These are phyloP conservation scores for Neocatenulostroma microsporum DNA, from an alignment of 2,329 filamentous ascomycete genomes.

Conservation along the genomic window DNA sequence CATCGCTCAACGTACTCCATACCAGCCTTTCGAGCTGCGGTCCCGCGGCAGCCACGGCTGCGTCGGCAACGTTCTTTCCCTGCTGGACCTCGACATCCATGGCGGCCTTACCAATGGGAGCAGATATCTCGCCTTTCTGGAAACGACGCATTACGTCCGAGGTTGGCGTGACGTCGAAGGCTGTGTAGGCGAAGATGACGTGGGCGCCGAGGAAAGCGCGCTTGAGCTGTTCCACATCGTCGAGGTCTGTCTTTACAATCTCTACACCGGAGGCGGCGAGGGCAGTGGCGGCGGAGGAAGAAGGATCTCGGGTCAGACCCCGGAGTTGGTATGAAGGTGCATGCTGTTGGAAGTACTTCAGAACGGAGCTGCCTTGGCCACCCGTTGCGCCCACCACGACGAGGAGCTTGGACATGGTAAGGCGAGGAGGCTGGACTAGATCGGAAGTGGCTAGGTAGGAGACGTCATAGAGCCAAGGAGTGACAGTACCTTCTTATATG, in stretches of 20 bases:
- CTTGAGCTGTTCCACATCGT: slow-evolving; percentile 27
- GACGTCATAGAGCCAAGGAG: no score
- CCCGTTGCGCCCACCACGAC: slow-evolving; percentile 18
- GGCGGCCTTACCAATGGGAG: slow-evolving; percentile 31
- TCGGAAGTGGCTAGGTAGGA: no score
- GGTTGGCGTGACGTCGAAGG: slow-evolving; percentile 11
- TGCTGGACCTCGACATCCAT: slow-evolving; percentile 46
- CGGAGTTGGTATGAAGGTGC: slow-evolving; percentile 19
- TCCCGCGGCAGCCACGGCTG: slow-evolving; percentile 37
- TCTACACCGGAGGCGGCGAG: slow-evolving; percentile 31
- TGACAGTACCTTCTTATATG: no score
- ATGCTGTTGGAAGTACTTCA: slow-evolving; percentile 12
- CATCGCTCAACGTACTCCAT: slow-evolving; percentile 30
- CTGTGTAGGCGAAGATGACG: slow-evolving; percentile 30
- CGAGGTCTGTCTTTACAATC: slow-evolving; percentile 30
- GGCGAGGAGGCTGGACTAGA: no score
- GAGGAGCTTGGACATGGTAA: slow-evolving; percentile 14
- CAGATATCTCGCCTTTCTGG: slow-evolving; percentile 2
- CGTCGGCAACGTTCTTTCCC: slow-evolving; percentile 50
- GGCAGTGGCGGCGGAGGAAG: slow-evolving; percentile 27
- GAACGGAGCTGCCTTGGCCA: slow-evolving; percentile 16
- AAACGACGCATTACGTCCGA: slow-evolving; percentile 7
- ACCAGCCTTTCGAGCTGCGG: slow-evolving; percentile 33
- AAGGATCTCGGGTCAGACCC: slow-evolving; percentile 39
- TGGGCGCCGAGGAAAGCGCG: slow-evolving; percentile 32